A percentile compares a stretch with the other conserved stretches of the same genome.
phyloP scores from a whole-genome alignment of 2,329 filamentous ascomycete genomes.

The Stylonectria norvegica region DNA sequence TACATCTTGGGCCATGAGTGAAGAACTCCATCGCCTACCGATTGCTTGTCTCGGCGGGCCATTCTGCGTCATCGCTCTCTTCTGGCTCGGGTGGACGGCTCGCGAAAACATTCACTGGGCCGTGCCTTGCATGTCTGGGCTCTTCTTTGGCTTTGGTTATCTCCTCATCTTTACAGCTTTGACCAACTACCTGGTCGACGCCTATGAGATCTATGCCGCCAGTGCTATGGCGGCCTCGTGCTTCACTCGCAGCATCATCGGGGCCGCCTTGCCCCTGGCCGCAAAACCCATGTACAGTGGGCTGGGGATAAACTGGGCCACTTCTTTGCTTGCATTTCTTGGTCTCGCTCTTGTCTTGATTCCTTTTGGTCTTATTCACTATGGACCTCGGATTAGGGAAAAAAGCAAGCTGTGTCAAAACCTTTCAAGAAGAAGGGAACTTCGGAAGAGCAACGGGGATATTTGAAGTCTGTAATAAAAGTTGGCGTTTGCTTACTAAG shows the following conservation, averaged over 20 bases:
- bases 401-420: not conserved
- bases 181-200: conserved; percentile 59
- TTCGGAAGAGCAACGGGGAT: not conserved
- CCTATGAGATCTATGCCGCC: conserved; percentile 61
- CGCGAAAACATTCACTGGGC: conserved; percentile 44
- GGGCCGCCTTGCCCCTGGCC: conserved; percentile 62
- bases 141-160: conserved; percentile 58
- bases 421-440: not conserved
- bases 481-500: not conserved
- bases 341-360: not conserved
- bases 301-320: conserved; percentile 44
- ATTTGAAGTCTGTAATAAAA: not conserved
- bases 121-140: conserved; percentile 53
- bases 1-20: conserved; percentile 54
- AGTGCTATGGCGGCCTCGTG: conserved; percentile 79
- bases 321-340: conserved; percentile 38
- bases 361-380: not conserved
- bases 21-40: conserved; percentile 65
- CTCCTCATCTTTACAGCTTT: conserved; percentile 59
- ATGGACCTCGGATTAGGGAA: not conserved
- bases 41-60: conserved; percentile 66
- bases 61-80: conserved; percentile 50
- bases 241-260: conserved; percentile 87
- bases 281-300: conserved; percentile 43
- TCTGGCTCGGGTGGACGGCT: conserved; percentile 59